Evolutionary conservation across 2,329 filamentous ascomycete genomes (phyloP), one percentile per base, ranked within the genome.

Genomic region (Alternaria sp.): DNA sequence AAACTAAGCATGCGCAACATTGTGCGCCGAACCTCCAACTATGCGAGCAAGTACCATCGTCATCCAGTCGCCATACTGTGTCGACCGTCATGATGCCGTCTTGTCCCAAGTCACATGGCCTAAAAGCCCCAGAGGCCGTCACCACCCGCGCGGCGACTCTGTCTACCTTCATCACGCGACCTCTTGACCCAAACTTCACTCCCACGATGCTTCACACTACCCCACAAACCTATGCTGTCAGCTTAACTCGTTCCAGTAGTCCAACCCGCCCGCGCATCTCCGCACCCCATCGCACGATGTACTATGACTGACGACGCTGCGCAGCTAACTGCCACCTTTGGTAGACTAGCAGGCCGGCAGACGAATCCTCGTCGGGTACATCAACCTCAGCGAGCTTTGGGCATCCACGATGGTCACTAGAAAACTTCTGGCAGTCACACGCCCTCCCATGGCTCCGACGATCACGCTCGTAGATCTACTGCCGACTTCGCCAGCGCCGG

Each of bases 361-460:
- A 47, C 28, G 28, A 18, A 20, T 45, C 41, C 25, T 44, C n/a
- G 23, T 41, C 55, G 55, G 55, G 47, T 54, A 58, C 37, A 46
- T 26, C 14, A 51, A 30, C 41, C 43, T 18, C 28, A 28, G 23
- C 15, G 8, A 49, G 41, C 28, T 41, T 62, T 57, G 55, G 60
- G 47, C 41, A 10, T 28, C 41, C 9, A 20, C 47, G 18, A 55
- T 49, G 25, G 21, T 44, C 23, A 49, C 45, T 45, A 45, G 20
- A 58, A 61, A 59, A 41, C 10, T 45, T 53, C 30, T 47, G 18
- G 33, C 33, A 33, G 50, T 63, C 60, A 63, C 60, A 63, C 55
- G 60, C 50, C 18, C 50, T n/a, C 12, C 18, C 43, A 21, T 20
- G 28, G 53, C 50, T n/a, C n/a, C 23, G 49, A 9, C 25, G 28